Percentiles rank a stretch among this genome's conserved stretches.
phyloP scores from a whole-genome alignment of 23 red algal genomes.

The Gracilaria gracilis region DNA sequence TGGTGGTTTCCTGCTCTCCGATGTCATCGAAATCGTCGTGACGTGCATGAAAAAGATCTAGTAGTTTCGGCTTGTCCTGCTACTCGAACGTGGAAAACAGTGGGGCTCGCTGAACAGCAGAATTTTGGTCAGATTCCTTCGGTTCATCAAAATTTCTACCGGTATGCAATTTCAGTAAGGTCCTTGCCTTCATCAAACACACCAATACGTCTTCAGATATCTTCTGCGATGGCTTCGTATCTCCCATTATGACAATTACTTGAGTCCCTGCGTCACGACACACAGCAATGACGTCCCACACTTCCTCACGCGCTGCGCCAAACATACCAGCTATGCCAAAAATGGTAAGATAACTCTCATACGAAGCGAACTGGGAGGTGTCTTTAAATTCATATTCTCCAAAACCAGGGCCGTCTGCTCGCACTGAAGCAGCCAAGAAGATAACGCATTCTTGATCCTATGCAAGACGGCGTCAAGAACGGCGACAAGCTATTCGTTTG shows the following conservation, averaged over 20 bases:
- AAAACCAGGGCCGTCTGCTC: slow-evolving; percentile 62
- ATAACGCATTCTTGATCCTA: too few species aligned
- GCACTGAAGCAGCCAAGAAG: slow-evolving; percentile 87
- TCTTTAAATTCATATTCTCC: slow-evolving; percentile 88
- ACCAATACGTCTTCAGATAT: slow-evolving; percentile 87
- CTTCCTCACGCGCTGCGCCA: slow-evolving; percentile 91
- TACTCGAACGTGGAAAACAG: slow-evolving; percentile 96
- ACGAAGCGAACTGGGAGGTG: slow-evolving; percentile 67
- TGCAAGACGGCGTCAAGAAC: too few species aligned
- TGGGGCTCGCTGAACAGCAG: slow-evolving; percentile 67
- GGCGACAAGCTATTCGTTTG: too few species aligned
- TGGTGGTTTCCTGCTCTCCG: too few species aligned
- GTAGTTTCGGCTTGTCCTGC: slow-evolving; percentile 80
- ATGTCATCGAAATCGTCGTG: too few species aligned
- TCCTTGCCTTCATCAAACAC: slow-evolving; percentile 87
- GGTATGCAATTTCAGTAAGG: slow-evolving; percentile 75
- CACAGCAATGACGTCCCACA: slow-evolving; percentile 75
- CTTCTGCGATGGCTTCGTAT: slow-evolving; percentile 90
- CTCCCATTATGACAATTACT: slow-evolving; percentile 97
- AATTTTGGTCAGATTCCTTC: slow-evolving; percentile 34
- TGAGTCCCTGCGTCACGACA: slow-evolving; percentile 89
- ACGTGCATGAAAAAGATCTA: slow-evolving; percentile 85
- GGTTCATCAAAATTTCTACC: slow-evolving; percentile 89
- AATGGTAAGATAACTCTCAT: slow-evolving; percentile 89
- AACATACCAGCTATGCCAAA: slow-evolving; percentile 95